A percentile compares a stretch with the other conserved stretches of the same genome.
These are phyloP conservation scores for Neofusicoccum umdonicola DNA, from an alignment of 2,329 filamentous ascomycete genomes.

Conservation along the genomic window DNA sequence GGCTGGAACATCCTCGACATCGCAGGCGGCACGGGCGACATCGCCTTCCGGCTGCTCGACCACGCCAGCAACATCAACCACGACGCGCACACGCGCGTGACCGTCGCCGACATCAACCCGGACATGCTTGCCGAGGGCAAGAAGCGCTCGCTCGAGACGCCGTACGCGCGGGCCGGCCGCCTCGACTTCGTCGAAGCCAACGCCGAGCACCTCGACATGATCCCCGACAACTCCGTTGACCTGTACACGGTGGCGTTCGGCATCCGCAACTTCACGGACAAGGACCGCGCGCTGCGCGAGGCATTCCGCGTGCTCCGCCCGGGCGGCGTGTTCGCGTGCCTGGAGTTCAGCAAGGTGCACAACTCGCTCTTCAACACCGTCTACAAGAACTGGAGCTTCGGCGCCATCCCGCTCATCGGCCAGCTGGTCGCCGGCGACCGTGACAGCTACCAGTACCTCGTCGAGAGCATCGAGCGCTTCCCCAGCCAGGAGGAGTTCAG, in stretches of 20 bases:
- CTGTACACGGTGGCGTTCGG: constrained; percentile 97
- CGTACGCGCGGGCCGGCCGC: constrained; percentile 55
- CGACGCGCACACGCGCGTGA: constrained; percentile 79
- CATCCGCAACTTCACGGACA: constrained; percentile 95
- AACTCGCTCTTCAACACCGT: constrained; percentile 75
- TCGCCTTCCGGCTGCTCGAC: constrained; percentile 93
- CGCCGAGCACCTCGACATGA: constrained; percentile 68
- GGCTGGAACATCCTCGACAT: constrained; percentile 86
- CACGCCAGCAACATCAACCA: constrained; percentile 78
- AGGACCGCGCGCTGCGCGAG: constrained; percentile 76
- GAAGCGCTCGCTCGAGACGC: constrained; percentile 67
- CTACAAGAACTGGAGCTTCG: constrained; percentile 96
- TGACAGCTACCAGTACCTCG: constrained; percentile 96
- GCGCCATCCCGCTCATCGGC: constrained; percentile 89
- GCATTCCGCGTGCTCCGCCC: constrained; percentile 88
- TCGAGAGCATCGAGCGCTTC: constrained; percentile 95
- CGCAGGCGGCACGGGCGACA: constrained; percentile 94
- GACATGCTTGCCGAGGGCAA: constrained; percentile 89
- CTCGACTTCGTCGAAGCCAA: constrained; percentile 85
- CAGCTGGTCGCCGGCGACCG: constrained; percentile 91
- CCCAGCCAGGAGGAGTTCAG: constrained; percentile 82
- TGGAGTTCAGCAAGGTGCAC: constrained; percentile 89
- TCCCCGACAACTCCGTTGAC: constrained; percentile 74
- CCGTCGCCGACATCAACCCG: constrained; percentile 92
- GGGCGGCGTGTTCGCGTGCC: constrained; percentile 90